Base-by-base conservation (phyloP, 2,329 filamentous ascomycete genomes). In the Ilyonectria mors-panacis region DNA sequence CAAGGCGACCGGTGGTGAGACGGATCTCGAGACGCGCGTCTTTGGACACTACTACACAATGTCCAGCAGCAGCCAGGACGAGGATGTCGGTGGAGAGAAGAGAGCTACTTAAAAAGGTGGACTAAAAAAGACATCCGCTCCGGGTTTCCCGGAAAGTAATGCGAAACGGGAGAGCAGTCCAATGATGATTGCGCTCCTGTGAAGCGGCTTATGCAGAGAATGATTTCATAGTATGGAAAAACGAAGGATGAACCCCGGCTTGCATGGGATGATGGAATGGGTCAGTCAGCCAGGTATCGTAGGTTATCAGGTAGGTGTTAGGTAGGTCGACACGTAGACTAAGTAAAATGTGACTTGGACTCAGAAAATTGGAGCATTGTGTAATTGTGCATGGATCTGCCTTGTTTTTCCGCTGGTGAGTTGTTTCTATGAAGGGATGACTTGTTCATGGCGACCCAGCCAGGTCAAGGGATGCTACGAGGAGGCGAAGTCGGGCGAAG, bases 41-140 rank as follows among this genome's bases (percentile, higher is more conserved):
- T 81, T 81, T 68, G 79, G 78, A 7, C 45, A 73, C 59, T 81
- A 79, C 65, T 77, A 77, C 45, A 73, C 64, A 19, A 69, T 72
- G 35, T 72, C 68, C 10, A 62, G 64, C 8, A 60, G 56, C 2
- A 73, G 69, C 45, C 67, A 57, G 19, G 73, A 78, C 21, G 70
- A 74, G 8, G 73, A 75, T 47, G 65, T 59, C 0, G 58, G 69
- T n/a, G 26, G 1, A 51, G 51, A 6, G 44, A 56, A 33, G 28
- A 4, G 30, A 21, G 30, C 23, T 5, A 13, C 15, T n/a, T 51
- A 28, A 51, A 51, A 33, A 26, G 26, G 26, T 26, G 26, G 26
- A 26, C 30, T 12, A 33, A 33, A 9, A 33, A 15, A 48, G 44
- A 1, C 23, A 28, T 28, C 8, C 6, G 26, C 26, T 26, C 26